A percentile compares a stretch with the other conserved stretches of the same genome.
These are phyloP conservation scores for Cordyceps farinosa DNA, from an alignment of 2,329 filamentous ascomycete species.

Conservation along the genomic window DNA sequence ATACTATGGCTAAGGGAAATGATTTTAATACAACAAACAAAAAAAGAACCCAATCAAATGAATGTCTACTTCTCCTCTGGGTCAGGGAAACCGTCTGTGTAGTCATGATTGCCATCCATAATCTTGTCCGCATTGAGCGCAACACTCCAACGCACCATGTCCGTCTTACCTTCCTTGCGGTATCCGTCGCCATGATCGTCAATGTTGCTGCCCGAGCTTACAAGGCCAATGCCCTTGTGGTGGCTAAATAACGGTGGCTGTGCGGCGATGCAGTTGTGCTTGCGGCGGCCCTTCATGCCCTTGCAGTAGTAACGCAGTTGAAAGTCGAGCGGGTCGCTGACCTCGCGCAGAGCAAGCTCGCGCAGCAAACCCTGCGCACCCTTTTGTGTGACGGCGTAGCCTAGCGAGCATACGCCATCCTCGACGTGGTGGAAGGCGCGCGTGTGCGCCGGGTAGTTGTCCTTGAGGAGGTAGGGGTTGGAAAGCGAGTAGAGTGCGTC, in stretches of 20 bases:
- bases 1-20: too few relatives aligned
- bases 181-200: slow-evolving; percentile 30
- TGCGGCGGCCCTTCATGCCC: slow-evolving; percentile 30
- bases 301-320: slow-evolving; percentile 45
- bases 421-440: slow-evolving; percentile 39
- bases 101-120: slow-evolving; percentile 11
- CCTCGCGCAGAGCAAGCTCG: slow-evolving; percentile 32
- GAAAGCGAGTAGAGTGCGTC: slow-evolving; percentile 29
- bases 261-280: slow-evolving; percentile 37
- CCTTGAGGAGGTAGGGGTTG: slow-evolving; percentile 28
- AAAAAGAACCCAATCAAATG: too few relatives aligned
- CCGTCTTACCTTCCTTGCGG: slow-evolving; percentile 23
- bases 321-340: slow-evolving; percentile 40
- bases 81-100: background rate
- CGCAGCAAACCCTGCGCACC: slow-evolving; percentile 40
- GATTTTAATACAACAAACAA: too few relatives aligned
- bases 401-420: slow-evolving; percentile 38
- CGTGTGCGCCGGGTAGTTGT: slow-evolving; percentile 35
- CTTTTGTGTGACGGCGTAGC: slow-evolving; percentile 41
- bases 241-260: slow-evolving; percentile 44
- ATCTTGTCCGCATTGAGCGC: slow-evolving; percentile 12
- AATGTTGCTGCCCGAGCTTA: slow-evolving; percentile 34
- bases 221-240: slow-evolving; percentile 37
- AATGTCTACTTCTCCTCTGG: background rate
- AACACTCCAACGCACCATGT: slow-evolving; percentile 19